Evolutionary conservation across 805 yeast species (phyloP), one percentile per base, ranked within the genome.

Genomic region (Komagataella phaffii): DNA sequence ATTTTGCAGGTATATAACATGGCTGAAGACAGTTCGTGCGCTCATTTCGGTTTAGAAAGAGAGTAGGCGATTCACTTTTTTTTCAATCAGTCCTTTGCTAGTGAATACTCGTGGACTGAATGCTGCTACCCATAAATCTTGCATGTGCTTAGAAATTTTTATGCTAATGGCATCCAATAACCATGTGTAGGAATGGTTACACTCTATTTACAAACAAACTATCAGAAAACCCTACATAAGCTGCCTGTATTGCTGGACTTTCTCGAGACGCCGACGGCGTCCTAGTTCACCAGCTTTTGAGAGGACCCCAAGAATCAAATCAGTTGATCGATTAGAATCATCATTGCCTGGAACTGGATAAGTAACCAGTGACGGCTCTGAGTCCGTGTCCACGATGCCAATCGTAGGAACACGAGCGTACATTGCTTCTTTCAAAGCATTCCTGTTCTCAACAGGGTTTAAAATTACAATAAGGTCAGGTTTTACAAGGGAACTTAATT

Each of bases 281-380:
- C 99, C 99, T 49, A 73, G 75, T 64, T 85, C 82, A 24, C 93
- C 98, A 14, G 97, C 90, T 61, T 77, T 83, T 19, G 93, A 82
- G 55, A 93, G 73, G 17, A 90, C 82, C 53, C 98, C 97, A 51
- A 81, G 70, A 58, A 93, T 76, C 57, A 93, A 72, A 56, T 87
- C 83, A 7, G 85, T 80, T 6, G 95, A 78, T 65, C 99, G 79
- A 53, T 80, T 70, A 6, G 95, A 84, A 64, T 90, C 97, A 65
- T 93, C 98, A 64, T 93, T 93, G 56, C 95, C 95, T 17, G 98
- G 98, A 57, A 93, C 86, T 50, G 98, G 95, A 63, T 93, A 93
- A 1, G 96, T 88, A 51, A 91, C 86, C 58, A 85, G 70, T 14
- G 86, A 78, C 7, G 97, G 95, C 63, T 93, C 96, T 64, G 85